Evolutionary conservation across 345 rosid species (phyloP).

Genomic region (Cardamine chenopodiifolia): DNA sequence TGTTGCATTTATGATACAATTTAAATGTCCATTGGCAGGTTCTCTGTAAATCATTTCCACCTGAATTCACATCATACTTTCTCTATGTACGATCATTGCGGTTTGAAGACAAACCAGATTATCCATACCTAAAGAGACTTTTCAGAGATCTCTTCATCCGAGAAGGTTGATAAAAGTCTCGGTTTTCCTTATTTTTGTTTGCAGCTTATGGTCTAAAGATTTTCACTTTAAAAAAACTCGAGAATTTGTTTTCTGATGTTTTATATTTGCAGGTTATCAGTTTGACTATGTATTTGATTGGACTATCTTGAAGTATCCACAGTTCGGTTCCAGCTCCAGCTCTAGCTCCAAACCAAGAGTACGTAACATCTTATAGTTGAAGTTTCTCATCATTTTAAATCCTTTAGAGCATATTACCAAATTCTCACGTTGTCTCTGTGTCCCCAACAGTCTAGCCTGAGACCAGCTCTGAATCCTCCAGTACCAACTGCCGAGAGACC

Average conservation of each 20-base stretch:
- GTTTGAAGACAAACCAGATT: slow-evolving; percentile 98
- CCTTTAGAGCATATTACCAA: neutral
- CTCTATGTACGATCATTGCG: slow-evolving; percentile 90
- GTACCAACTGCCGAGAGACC: slow-evolving; percentile 63
- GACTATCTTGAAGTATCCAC: slow-evolving; percentile 93
- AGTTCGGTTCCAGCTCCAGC: slow-evolving; percentile 66
- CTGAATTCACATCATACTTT: slow-evolving; percentile 94
- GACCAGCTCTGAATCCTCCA: slow-evolving; percentile 59
- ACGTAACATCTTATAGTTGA: slow-evolving; percentile 32
- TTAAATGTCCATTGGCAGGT: slow-evolving; percentile 50
- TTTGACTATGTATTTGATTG: slow-evolving; percentile 98
- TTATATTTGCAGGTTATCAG: slow-evolving; percentile 72
- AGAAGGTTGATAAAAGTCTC: slow-evolving; percentile 57
- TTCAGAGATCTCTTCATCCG: slow-evolving; percentile 92
- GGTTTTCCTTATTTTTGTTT: neutral
- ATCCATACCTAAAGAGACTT: slow-evolving; percentile 92
- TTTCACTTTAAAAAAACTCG: neutral
- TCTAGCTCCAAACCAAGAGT: slow-evolving; percentile 87
- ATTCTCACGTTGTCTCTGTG: slow-evolving; percentile 27
- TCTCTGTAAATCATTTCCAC: slow-evolving; percentile 89
- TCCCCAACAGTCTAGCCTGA: slow-evolving; percentile 54
- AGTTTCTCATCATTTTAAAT: neutral
- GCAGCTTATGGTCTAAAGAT: neutral
- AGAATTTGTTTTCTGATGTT: neutral
- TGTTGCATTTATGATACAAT: neutral